Percentiles rank a stretch among this genome's conserved stretches.
phyloP scores from a whole-genome alignment of 345 rosid genomes.

The Anastatica hierochuntica region DNA sequence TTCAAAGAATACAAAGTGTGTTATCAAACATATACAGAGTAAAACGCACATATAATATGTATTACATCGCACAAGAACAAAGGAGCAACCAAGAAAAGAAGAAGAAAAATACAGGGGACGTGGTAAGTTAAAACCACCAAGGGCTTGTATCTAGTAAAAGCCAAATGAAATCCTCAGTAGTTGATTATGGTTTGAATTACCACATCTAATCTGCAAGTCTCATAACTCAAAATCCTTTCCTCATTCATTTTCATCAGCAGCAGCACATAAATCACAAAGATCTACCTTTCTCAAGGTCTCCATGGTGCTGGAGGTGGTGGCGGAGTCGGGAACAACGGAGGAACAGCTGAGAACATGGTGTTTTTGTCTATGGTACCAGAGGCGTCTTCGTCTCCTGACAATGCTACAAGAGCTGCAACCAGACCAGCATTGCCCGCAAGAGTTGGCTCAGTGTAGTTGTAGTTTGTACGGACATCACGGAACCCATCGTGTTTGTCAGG shows the following conservation, averaged over 20 bases:
- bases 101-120: not conserved
- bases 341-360: conserved; percentile 88
- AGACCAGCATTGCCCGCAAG: conserved; percentile 92
- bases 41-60: conserved; percentile 10
- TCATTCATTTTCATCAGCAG: too few relatives aligned
- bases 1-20: conserved; percentile 26
- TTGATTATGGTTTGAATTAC: conserved; percentile 17
- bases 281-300: conserved; percentile 54
- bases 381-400: conserved; percentile 57
- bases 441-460: conserved; percentile 94
- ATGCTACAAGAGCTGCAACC: conserved; percentile 84
- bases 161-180: conserved; percentile 23
- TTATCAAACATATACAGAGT: conserved; percentile 24
- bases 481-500: conserved; percentile 86
- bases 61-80: conserved; percentile 19
- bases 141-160: conserved; percentile 16
- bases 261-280: conserved; percentile 1
- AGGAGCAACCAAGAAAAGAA: conserved; percentile 6
- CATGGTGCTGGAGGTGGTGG: conserved; percentile 99
- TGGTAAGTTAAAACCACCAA: conserved; percentile 1
- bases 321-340: conserved; percentile 91
- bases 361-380: conserved; percentile 64
- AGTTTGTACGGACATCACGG: conserved; percentile 74
- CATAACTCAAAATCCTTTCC: conserved; percentile 3
- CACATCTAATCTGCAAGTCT: conserved; percentile 12